Base-by-base conservation (phyloP, 441 rosid species). In the Bocquillonia castaneifolia region DNA sequence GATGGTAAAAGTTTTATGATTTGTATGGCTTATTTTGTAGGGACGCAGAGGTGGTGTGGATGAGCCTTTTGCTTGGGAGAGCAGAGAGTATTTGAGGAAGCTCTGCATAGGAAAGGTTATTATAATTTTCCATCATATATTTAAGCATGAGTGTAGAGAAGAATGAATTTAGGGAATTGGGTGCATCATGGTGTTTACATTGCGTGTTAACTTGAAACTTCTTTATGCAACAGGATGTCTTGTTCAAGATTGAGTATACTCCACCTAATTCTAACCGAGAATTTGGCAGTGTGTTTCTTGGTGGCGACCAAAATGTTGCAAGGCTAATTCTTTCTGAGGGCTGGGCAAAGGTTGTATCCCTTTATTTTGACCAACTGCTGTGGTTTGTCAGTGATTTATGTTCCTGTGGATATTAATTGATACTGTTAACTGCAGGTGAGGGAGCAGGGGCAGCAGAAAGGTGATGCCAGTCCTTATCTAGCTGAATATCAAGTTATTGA, bases 51-150 rank as follows among this genome's bases (percentile, higher is more conserved):
- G 90, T 76, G 94, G 95, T 50, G 48, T 76, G 50, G 99, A 95
- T 73, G 99, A 95, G 85, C 82, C 93, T n/a, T 94, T 90, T 75
- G 98, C 99, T 42, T 94, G 99, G 99, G 90, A 86, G 67, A 92
- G 97, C 82, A 81, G 95, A 72, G 98, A 95, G 71, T 90, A 59
- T 81, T 77, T 92, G 72, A 87, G 99, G 82, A 90, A 90, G 86
- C 92, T 90, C 66, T 92, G 96, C 85, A 85, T 92, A 8, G 99
- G 98, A 63, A 85, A 94, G 98, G 99, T 95, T 61, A 48, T 57
- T 55, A n/a, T n/a, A n/a, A n/a, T 71, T 58, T 20, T 50, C 12
- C 22, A 50, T 18, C 54, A 5, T 9, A 22, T 22, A 22, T 47
- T 17, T 47, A 50, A 17, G 15, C 32, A 53, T 32, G 64, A 32